Conservation (phyloP, 2,329 filamentous ascomycete genomes). For the Madurella mycetomatis region DNA sequence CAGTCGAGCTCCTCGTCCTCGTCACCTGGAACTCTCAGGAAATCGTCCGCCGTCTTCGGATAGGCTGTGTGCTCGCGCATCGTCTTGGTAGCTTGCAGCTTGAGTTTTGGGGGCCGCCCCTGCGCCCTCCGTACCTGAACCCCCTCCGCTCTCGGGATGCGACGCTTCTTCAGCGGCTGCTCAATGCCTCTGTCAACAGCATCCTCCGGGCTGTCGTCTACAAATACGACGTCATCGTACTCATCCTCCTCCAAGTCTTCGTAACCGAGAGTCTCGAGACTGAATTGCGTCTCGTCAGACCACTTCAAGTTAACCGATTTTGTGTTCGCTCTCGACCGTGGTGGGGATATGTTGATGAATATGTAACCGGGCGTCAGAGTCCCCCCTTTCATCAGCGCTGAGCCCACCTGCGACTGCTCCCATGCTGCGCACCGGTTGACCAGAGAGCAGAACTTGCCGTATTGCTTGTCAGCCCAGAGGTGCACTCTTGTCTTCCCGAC, state of each 20-base stretch:
- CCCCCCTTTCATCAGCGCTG: conserved; percentile 31
- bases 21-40: conserved; percentile 29
- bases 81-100: conserved; percentile 26
- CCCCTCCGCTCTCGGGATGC: conserved; percentile 5
- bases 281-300: conserved; percentile 38
- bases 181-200: not conserved
- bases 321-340: conserved; percentile 23
- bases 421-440: conserved; percentile 41
- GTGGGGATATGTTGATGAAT: conserved; percentile 37
- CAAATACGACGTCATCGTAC: conserved; percentile 19
- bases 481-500: conserved; percentile 19
- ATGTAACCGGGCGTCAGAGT: conserved; percentile 35
- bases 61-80: conserved; percentile 32
- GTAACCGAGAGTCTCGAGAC: conserved; percentile 40
- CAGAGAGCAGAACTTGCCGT: conserved; percentile 29
- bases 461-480: conserved; percentile 27
- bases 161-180: conserved; percentile 13
- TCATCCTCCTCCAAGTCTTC: conserved; percentile 34
- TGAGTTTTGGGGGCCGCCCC: conserved; percentile 28
- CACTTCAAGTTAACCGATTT: conserved; percentile 32
- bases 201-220: not conserved
- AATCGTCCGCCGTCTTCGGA: conserved; percentile 32
- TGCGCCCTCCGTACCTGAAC: conserved; percentile 7
- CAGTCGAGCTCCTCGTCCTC: conserved; percentile 36
- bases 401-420: conserved; percentile 40